phyloP scores from a whole-genome alignment of 2,329 filamentous ascomycete species.

The Verticillium dahliae region DNA sequence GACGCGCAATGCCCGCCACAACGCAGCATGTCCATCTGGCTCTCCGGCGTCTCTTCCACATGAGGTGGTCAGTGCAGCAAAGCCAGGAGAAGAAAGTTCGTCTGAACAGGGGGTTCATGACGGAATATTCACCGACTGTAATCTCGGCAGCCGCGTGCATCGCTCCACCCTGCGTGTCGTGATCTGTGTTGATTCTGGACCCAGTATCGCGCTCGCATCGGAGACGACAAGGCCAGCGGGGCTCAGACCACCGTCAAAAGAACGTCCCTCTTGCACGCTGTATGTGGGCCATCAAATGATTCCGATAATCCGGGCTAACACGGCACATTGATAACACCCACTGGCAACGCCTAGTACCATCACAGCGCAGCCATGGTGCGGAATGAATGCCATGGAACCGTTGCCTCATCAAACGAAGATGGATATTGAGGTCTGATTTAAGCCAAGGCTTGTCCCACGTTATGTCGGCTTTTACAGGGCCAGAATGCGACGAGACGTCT shows the following conservation, averaged over 20 bases:
- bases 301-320: background rate
- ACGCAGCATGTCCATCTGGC: background rate
- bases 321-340: background rate
- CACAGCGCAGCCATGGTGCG: background rate
- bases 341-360: background rate
- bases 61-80: background rate
- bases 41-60: background rate
- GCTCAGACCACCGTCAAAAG: background rate
- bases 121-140: background rate
- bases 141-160: background rate
- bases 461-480: background rate
- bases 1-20: background rate
- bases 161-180: background rate
- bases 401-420: background rate
- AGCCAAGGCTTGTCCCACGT: background rate
- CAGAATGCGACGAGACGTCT: background rate
- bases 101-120: background rate
- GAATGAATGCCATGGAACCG: background rate
- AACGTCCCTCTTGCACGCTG: background rate
- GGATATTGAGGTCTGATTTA: background rate
- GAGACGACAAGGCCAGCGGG: background rate
- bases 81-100: background rate
- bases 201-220: background rate
- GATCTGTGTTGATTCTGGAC: background rate
- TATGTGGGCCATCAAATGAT: background rate